A percentile compares a stretch with the other conserved stretches of the same genome.
These are phyloP conservation scores for Fusarium pilosicola DNA, from an alignment of 2,329 filamentous ascomycete species.

Conservation along the genomic window DNA sequence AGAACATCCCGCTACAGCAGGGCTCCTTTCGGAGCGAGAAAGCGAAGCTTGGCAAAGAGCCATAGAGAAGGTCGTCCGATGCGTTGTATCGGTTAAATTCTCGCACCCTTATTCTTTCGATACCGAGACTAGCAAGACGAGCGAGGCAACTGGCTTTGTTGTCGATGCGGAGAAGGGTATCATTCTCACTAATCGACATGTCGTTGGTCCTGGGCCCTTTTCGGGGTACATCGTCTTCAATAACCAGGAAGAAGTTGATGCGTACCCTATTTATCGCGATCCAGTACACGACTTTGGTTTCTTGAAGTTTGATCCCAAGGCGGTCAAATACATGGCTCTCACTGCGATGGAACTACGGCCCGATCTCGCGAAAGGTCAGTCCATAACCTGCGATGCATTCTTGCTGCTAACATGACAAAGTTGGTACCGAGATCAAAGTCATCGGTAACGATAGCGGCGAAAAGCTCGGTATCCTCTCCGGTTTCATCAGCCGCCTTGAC, in stretches of 20 bases:
- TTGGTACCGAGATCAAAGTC: slow-evolving; percentile 30
- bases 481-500: slow-evolving; percentile 94
- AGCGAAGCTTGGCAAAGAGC: slow-evolving; percentile 80
- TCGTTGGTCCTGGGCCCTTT: slow-evolving; percentile 94
- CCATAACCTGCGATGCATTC: accelerated
- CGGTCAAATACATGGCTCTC: slow-evolving; percentile 97
- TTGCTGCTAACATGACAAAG: not conserved
- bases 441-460: slow-evolving; percentile 30
- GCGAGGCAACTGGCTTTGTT: slow-evolving; percentile 82
- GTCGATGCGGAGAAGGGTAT: slow-evolving; percentile 19
- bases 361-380: slow-evolving; percentile 16
- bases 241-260: slow-evolving; percentile 96
- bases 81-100: slow-evolving; percentile 98
- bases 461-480: slow-evolving; percentile 64
- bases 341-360: slow-evolving; percentile 44
- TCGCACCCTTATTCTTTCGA: slow-evolving; percentile 98
- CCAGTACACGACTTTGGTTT: slow-evolving; percentile 99
- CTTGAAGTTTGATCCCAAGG: slow-evolving; percentile 91
- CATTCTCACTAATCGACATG: slow-evolving; percentile 86
- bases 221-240: slow-evolving; percentile 99
- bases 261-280: slow-evolving; percentile 95
- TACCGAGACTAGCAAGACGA: slow-evolving; percentile 91
- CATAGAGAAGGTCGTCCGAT: slow-evolving; percentile 91
- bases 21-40: slow-evolving; percentile 25
- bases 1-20: not conserved